Conservation (phyloP, 1,139 yeast species). For the Petasospora fabianii region DNA sequence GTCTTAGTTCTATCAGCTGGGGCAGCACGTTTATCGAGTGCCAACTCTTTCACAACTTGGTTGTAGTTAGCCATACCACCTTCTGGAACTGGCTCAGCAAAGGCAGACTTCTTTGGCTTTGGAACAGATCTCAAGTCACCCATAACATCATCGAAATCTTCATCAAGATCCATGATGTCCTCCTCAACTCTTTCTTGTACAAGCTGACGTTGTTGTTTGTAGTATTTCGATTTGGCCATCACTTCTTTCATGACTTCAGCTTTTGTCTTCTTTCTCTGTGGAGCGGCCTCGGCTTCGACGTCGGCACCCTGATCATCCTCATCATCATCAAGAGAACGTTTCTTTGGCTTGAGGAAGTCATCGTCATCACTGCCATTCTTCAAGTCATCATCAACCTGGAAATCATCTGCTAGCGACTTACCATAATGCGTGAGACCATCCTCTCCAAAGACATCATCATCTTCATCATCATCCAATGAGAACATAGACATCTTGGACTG, state of each 20-base stretch:
- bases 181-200: slow-evolving; percentile 68
- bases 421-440: slow-evolving; percentile 75
- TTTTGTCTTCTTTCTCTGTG: slow-evolving; percentile 71
- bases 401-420: slow-evolving; percentile 55
- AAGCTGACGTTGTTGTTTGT: slow-evolving; percentile 84
- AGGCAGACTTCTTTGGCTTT: slow-evolving; percentile 16
- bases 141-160: slow-evolving; percentile 73
- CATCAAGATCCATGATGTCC: slow-evolving; percentile 73
- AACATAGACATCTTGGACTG: slow-evolving; percentile 54
- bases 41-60: slow-evolving; percentile 69
- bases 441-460: slow-evolving; percentile 36
- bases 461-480: slow-evolving; percentile 70
- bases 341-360: slow-evolving; percentile 25
- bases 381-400: slow-evolving; percentile 39
- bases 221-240: slow-evolving; percentile 88
- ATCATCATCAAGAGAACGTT: slow-evolving; percentile 22
- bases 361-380: slow-evolving; percentile 37
- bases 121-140: slow-evolving; percentile 44
- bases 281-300: slow-evolving; percentile 38
- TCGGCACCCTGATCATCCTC: slow-evolving; percentile 30
- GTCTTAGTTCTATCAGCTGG: slow-evolving; percentile 98
- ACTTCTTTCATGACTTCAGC: slow-evolving; percentile 97
- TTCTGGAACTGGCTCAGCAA: slow-evolving; percentile 15
- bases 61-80: slow-evolving; percentile 49
- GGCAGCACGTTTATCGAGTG: slow-evolving; percentile 80